Evolutionary conservation across 2,329 filamentous ascomycete genomes (phyloP), one percentile per base, ranked within the genome.

Genomic region (Arthrinium puccinioides): DNA sequence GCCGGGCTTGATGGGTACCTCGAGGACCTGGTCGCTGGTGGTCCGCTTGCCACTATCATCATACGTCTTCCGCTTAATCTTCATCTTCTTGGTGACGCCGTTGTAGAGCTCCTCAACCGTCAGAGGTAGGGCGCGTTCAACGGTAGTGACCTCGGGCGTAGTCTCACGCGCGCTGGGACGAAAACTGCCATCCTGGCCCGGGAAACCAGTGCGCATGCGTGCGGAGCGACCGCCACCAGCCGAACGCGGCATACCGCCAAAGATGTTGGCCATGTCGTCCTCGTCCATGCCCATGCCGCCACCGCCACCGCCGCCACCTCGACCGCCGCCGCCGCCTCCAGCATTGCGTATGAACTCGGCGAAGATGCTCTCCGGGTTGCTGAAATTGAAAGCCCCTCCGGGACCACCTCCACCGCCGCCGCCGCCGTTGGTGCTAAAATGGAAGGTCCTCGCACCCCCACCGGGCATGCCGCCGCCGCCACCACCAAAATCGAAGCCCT

Each of bases 21-120:
- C 88, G 21, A 98, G 68, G 14, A 96, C 87, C 54, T 89, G 85
- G 52, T 98, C 92, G 43, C 89, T 85, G 4, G 82, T 84, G 29
- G 78, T 86, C 50, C 88, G 80, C 69, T 94, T 95, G 40, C 87
- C 87, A 1, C 74, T 81, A 15, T 81, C 71, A 60, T 98, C 92
- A 59, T 87, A 97, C 14, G 84, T 88, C 77, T 97, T 97, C 54
- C 90, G 79, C 70, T 95, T 96, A 47, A 97, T 94, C 68, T 92
- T 94, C 74, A 98, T 87, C 73, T 94, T 96, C 76, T 98, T 98
- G 33, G 84, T 87, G 24, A 80, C 79, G 27, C 92, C 92, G 19
- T 74, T 81, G 67, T 79, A 97, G 44, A 97, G 65, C 54, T 98
- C 92, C 61, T 98, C 92, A 23, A 98, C 67, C 3, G 84, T 79